Base-by-base conservation (phyloP, 2,329 filamentous ascomycete species). In the Cladosporium sp. region DNA sequence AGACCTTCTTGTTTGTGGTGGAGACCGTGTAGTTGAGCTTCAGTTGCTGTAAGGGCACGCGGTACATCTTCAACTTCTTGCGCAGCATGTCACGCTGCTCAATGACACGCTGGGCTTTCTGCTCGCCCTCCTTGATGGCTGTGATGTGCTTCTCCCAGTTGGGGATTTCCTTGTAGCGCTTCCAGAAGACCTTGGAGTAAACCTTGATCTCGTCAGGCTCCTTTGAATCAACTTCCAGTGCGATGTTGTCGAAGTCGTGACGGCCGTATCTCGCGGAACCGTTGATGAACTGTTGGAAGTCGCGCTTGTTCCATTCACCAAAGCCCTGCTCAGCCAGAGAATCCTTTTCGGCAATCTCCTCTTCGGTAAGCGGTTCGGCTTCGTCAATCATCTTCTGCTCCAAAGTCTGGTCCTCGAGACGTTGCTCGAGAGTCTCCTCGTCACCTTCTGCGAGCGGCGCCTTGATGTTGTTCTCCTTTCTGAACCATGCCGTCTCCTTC, bases 1-100 rank as follows among this genome's bases (percentile, higher is more conserved):
- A 98, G 1, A 98, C 91, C 74, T 98, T 98, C 76, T 98, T 98
- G 80, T 98, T 98, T 8, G 94, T 98, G 2, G 93, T 98, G 6
- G 90, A 95, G 22, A 98, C 93, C 0, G 91, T 95, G 71, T 98
- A 98, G 72, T 95, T 97, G 74, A 98, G 90, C 76, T 95, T 95
- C 63, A 98, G 83, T 70, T 98, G 93, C 69, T 98, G 93, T 13
- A 98, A 78, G 19, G 93, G 94, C 43, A 97, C 92, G n/a, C 93
- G 86, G 67, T 95, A 97, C 76, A 93, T 88, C 61, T 85, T 80
- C 79, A 98, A 87, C 80, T 98, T 98, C 79, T 91, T 94, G 56
- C 85, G 83, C 49, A 98, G 79, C 75, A 97, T 85, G 70, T 94
- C 92, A 55, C 89, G 86, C 69, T 97, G 92, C 66, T 95, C 87